Evolutionary conservation across 2,329 filamentous ascomycete species (phyloP).

Genomic region (Aspergillus tamarii): DNA sequence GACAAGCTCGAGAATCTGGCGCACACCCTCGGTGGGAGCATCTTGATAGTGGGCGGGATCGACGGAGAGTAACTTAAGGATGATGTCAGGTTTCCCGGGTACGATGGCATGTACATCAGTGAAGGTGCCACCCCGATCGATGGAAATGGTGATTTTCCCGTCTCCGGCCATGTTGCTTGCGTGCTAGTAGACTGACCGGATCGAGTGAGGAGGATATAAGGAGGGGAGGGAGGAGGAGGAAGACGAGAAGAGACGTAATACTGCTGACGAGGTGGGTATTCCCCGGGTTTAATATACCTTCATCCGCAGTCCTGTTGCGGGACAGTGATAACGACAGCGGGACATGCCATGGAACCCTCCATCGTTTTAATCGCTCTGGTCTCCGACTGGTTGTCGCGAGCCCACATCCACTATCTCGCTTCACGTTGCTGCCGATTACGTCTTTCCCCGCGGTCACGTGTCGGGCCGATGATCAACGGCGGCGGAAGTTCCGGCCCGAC

Average conservation of each 20-base stretch:
- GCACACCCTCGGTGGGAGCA: slow-evolving; percentile 76
- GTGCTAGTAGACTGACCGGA: not conserved
- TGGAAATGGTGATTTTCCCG: slow-evolving; percentile 41
- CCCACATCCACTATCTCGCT: slow-evolving; percentile 4
- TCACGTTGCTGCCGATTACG: not conserved
- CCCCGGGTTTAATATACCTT: slow-evolving; percentile 18
- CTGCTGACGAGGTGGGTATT: not conserved
- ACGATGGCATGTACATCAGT: slow-evolving; percentile 44
- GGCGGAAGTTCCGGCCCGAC: slow-evolving; percentile 28
- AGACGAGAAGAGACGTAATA: slow-evolving; percentile 9
- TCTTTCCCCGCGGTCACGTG: slow-evolving; percentile 27
- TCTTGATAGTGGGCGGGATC: slow-evolving; percentile 46
- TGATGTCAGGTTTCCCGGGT: slow-evolving; percentile 41
- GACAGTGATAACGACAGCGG: slow-evolving; percentile 9
- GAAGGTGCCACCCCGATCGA: slow-evolving; percentile 47
- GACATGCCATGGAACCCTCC: not conserved
- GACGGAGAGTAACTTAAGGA: slow-evolving; percentile 45
- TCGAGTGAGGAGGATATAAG: not conserved
- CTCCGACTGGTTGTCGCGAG: slow-evolving; percentile 11
- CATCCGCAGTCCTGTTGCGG: not conserved
- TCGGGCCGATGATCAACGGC: slow-evolving; percentile 28
- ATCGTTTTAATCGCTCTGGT: not conserved
- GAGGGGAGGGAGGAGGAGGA: not conserved
- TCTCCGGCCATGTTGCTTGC: slow-evolving; percentile 28
- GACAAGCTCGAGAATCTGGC: slow-evolving; percentile 62